Evolutionary conservation across 345 rosid species (phyloP).

Genomic region (Lepidium sativum): DNA sequence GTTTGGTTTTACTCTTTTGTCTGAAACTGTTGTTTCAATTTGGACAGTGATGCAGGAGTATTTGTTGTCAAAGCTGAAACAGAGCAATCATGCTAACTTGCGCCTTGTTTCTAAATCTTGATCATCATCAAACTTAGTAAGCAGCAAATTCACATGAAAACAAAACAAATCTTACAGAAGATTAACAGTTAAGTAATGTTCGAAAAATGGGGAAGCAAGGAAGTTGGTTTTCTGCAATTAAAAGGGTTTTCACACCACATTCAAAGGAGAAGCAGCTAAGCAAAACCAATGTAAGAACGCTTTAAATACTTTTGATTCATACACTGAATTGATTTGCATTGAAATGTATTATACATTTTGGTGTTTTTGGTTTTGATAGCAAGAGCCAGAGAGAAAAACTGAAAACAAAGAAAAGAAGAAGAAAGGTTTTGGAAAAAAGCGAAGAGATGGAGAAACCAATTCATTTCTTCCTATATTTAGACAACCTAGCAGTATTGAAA

Average conservation of each 20-base stretch:
- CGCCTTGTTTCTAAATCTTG: background rate
- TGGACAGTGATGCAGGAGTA: background rate
- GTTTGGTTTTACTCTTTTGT: background rate
- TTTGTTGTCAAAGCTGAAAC: conserved; percentile 1
- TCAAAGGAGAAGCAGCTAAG: conserved; percentile 58
- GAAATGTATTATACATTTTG: background rate
- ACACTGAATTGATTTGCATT: background rate
- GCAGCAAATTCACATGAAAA: background rate
- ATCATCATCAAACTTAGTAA: background rate
- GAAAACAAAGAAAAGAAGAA: conserved; percentile 70
- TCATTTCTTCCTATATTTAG: conserved; percentile 78
- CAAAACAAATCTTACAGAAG: too few species aligned
- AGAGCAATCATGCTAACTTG: conserved; percentile 11
- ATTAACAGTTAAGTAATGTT: conserved; percentile 45
- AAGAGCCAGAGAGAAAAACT: conserved; percentile 49
- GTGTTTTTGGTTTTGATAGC: conserved; percentile 17
- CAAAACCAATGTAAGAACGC: conserved; percentile 47
- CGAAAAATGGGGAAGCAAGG: conserved; percentile 86
- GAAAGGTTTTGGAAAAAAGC: conserved; percentile 52
- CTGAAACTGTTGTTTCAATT: background rate
- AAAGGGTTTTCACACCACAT: conserved; percentile 61
- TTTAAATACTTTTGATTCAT: background rate
- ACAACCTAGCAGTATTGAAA: conserved; percentile 87
- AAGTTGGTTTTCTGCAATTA: conserved; percentile 92
- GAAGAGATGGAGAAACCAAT: conserved; percentile 58